These are phyloP conservation scores for Claviceps humidiphila DNA, from an alignment of 2,329 filamentous ascomycete species.

Conservation along the genomic window DNA sequence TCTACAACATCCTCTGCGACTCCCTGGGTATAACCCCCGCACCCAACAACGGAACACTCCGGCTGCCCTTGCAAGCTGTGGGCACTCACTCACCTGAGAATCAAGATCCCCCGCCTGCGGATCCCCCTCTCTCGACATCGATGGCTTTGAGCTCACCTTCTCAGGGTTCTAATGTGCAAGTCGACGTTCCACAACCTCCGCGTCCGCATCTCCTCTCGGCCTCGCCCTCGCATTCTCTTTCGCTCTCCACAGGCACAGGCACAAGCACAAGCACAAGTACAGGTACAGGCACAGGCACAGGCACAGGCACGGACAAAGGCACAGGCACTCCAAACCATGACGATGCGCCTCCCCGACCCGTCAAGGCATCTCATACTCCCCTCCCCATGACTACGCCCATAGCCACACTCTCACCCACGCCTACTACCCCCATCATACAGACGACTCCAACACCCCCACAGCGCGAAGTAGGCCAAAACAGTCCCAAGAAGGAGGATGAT, in stretches of 20 bases:
- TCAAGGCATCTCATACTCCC: not conserved
- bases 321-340: not conserved
- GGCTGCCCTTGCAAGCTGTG: constrained; percentile 51
- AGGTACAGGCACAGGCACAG: not conserved
- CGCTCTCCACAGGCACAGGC: not conserved
- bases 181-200: not conserved
- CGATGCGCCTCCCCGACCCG: not conserved
- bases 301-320: too few relatives aligned
- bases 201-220: constrained; percentile 28
- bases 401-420: not conserved
- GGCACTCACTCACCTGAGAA: constrained; percentile 43
- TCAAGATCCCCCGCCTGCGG: not conserved
- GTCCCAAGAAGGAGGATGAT: not conserved
- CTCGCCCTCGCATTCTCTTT: constrained; percentile 18
- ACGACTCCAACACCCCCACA: not conserved
- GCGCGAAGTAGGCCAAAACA: not conserved
- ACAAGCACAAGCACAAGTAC: not conserved
- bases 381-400: not conserved
- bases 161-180: not conserved
- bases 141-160: not conserved
- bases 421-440: not conserved
- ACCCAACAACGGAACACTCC: constrained; percentile 79
- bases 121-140: not conserved
- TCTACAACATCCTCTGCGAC: constrained; percentile 92
- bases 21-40: constrained; percentile 60